These are phyloP conservation scores for Zygosaccharomyces pseudorouxii DNA, from an alignment of 805 yeast species.

Conservation along the genomic window DNA sequence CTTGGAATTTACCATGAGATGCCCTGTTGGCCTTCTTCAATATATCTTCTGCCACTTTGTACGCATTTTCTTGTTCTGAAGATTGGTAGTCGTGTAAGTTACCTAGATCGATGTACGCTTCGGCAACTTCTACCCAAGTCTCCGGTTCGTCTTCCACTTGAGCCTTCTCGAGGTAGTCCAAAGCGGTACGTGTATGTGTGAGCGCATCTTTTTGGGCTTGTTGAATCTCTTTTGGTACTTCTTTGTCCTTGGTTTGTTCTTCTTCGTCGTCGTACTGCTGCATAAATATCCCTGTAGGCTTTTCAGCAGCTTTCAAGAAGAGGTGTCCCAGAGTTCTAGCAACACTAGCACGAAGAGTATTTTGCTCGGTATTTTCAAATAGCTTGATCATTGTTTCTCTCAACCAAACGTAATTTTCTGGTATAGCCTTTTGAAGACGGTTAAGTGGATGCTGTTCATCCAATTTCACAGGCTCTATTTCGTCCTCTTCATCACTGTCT, in stretches of 20 bases:
- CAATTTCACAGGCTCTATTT: slow-evolving; percentile 37
- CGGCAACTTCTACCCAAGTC: slow-evolving; percentile 80
- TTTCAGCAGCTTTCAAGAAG: slow-evolving; percentile 60
- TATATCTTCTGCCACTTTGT: slow-evolving; percentile 63
- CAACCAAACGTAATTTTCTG: slow-evolving; percentile 51
- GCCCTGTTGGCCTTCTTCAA: slow-evolving; percentile 72
- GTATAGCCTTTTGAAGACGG: slow-evolving; percentile 34
- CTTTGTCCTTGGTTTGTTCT: slow-evolving; percentile 21
- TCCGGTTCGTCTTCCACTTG: slow-evolving; percentile 72
- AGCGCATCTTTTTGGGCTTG: slow-evolving; percentile 50
- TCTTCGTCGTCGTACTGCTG: slow-evolving; percentile 51
- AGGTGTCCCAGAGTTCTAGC: slow-evolving; percentile 57
- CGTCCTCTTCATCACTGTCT: slow-evolving; percentile 51
- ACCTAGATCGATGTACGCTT: slow-evolving; percentile 75
- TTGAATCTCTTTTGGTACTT: slow-evolving; percentile 25
- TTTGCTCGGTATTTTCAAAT: slow-evolving; percentile 16
- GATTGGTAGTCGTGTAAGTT: slow-evolving; percentile 64
- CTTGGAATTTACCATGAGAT: slow-evolving; percentile 68
- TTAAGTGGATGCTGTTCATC: slow-evolving; percentile 54
- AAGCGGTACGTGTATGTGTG: slow-evolving; percentile 47
- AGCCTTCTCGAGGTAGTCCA: slow-evolving; percentile 52
- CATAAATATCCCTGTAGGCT: slow-evolving; percentile 51
- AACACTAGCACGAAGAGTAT: slow-evolving; percentile 38
- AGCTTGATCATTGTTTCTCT: slow-evolving; percentile 24
- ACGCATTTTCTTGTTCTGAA: slow-evolving; percentile 60